Evolutionary conservation across 257 asterid species (phyloP), one percentile per base, ranked within the genome.

Genomic region (Eucommia ulmoides): DNA sequence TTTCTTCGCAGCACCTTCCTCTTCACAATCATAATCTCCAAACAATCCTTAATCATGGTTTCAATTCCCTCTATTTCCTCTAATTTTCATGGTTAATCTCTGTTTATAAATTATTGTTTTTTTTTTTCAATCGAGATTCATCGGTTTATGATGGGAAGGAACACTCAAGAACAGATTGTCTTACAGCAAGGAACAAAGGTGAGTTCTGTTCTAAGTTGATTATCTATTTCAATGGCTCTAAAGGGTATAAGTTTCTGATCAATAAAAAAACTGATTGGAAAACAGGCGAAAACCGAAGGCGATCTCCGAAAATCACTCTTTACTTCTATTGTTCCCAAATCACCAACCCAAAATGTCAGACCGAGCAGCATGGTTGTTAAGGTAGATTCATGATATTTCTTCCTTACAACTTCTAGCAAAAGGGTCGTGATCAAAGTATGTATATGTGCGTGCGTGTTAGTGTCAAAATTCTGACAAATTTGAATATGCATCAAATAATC

Each of bases 281-380:
- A 20, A 11, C 47, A 80, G 80, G 64, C 54, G 52, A 42, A 11
- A 41, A 63, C 51, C 29, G 85, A 79, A 60, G 79, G 65, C 22
- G 93, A 80, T 50, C 20, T 56, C 65, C 65, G 68, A 58, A 79
- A 69, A 66, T 58, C 75, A 20, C 22, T 70, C 21, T 67, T 20
- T 19, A 17, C 74, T 18, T 60, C 78, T 23, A 21, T 29, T n/a
- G n/a, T n/a, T 25, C 72, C 76, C 8, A 69, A 60, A 22, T 74
- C 83, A 45, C 76, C 76, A 29, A 68, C 57, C 42, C 79, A 72
- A 45, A 60, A 50, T 63, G 76, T 75, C 72, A 74, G 81, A 70
- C 91, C 93, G 45, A 74, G 42, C 59, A 85, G 93, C 79, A 79
- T 85, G 95, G 83, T 82, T 23, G 17, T 82, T n/a, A 75, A 82